Evolutionary conservation across 441 rosid species (phyloP).

Genomic region (Theobroma grandiflorum): DNA sequence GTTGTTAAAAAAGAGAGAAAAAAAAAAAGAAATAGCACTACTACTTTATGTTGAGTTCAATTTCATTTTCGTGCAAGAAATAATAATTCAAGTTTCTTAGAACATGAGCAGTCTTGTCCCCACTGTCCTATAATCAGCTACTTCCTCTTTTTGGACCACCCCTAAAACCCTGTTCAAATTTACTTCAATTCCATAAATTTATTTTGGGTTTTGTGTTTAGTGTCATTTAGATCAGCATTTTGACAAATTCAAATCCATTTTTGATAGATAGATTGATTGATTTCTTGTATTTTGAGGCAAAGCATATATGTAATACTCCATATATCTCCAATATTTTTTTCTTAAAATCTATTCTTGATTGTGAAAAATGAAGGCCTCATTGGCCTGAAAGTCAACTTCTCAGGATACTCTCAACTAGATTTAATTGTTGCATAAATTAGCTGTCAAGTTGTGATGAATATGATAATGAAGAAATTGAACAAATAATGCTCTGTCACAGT

Average conservation of each 20-base stretch:
- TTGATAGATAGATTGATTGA: background rate
- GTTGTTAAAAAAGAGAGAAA: background rate
- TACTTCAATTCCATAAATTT: background rate
- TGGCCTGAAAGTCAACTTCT: background rate
- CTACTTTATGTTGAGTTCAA: background rate
- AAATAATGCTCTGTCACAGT: background rate
- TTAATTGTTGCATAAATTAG: constrained; percentile 3
- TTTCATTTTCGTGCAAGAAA: constrained; percentile 17
- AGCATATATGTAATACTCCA: background rate
- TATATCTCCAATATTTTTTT: background rate
- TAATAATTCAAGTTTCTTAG: background rate
- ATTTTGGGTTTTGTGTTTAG: background rate
- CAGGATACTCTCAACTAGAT: background rate
- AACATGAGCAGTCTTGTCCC: constrained; percentile 1
- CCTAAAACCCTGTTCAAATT: background rate
- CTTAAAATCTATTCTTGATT: background rate
- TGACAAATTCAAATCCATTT: background rate
- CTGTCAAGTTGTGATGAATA: background rate
- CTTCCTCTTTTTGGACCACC: background rate
- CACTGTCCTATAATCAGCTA: background rate
- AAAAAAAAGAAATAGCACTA: background rate
- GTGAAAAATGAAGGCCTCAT: background rate
- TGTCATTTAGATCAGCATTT: background rate
- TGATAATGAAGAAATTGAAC: background rate
- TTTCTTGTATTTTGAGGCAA: background rate